A percentile compares a stretch with the other conserved stretches of the same genome.
Conservation (phyloP, 2,329 filamentous ascomycete species). For the Akanthomyces dipterigenus region DNA sequence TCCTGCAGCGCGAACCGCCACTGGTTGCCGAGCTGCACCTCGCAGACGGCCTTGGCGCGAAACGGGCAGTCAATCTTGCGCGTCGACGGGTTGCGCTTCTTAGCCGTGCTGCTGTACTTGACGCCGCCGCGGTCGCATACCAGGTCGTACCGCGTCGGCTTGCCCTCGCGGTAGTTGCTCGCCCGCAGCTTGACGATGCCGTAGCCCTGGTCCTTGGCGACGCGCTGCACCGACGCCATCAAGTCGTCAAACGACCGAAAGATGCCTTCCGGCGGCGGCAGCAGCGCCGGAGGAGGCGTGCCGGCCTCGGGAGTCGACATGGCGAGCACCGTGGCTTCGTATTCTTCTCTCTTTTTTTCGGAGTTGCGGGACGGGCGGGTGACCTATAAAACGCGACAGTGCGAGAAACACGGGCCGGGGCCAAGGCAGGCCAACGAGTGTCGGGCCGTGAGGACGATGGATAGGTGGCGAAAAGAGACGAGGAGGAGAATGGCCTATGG, state of each 20-base stretch:
- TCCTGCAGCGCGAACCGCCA: constrained; percentile 59
- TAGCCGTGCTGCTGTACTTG: constrained; percentile 58
- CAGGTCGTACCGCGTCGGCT: constrained; percentile 55
- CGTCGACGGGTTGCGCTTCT: constrained; percentile 57
- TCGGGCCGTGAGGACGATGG: neutral
- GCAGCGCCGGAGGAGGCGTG: constrained; percentile 41
- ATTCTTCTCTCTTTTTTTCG: constrained; percentile 25
- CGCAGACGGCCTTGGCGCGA: constrained; percentile 57
- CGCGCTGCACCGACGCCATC: constrained; percentile 49
- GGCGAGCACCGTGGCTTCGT: neutral
- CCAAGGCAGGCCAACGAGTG: neutral
- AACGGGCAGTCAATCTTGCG: constrained; percentile 59
- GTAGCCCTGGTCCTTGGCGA: constrained; percentile 56
- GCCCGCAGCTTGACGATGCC: constrained; percentile 56
- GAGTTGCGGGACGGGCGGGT: constrained; percentile 16
- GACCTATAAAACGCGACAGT: constrained; percentile 10
- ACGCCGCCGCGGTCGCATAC: constrained; percentile 58
- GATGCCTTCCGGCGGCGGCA: constrained; percentile 54
- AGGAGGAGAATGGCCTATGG: neutral
- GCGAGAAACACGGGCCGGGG: constrained; percentile 9
- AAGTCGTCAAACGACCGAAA: constrained; percentile 54
- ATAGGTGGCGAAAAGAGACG: neutral
- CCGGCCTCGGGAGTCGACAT: constrained; percentile 19
- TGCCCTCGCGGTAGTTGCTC: constrained; percentile 57
- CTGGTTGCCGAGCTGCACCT: constrained; percentile 55